phyloP scores from a whole-genome alignment of 2,329 filamentous ascomycete species.

The Lachnellula cervina region DNA sequence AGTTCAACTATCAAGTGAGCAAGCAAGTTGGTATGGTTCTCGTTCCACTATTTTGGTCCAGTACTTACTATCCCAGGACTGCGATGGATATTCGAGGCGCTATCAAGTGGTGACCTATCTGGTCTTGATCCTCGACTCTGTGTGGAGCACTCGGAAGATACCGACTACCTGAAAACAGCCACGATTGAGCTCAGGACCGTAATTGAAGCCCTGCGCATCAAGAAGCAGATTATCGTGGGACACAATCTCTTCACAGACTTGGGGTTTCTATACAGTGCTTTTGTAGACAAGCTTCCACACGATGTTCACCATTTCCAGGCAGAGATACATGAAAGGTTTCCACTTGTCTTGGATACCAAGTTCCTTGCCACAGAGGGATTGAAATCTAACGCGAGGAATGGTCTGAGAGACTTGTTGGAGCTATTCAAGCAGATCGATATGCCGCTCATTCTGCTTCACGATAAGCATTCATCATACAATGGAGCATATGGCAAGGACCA shows the following conservation, averaged over 20 bases:
- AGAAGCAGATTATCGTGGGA: slow-evolving; percentile 46
- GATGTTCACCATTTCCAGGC: slow-evolving; percentile 48
- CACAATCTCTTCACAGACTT: slow-evolving; percentile 64
- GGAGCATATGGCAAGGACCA: slow-evolving; percentile 35
- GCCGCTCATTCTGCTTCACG: slow-evolving; percentile 36
- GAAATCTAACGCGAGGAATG: slow-evolving; percentile 37
- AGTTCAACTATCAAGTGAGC: slow-evolving; percentile 16
- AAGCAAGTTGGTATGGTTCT: slow-evolving; percentile 24
- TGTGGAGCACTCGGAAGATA: slow-evolving; percentile 34
- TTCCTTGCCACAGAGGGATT: slow-evolving; percentile 43
- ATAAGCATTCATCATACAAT: slow-evolving; percentile 27
- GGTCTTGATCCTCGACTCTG: slow-evolving; percentile 34
- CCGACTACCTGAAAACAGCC: slow-evolving; percentile 31
- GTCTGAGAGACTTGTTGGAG: slow-evolving; percentile 44
- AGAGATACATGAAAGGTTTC: slow-evolving; percentile 43
- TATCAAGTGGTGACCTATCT: slow-evolving; percentile 27
- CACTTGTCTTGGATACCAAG: slow-evolving; percentile 55
- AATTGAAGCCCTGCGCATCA: slow-evolving; percentile 23
- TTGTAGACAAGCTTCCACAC: slow-evolving; percentile 52
- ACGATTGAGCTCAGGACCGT: slow-evolving; percentile 32
- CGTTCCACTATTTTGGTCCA: not conserved
- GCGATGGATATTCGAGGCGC: slow-evolving; percentile 31
- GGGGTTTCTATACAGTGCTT: slow-evolving; percentile 58
- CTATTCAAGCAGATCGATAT: slow-evolving; percentile 36
- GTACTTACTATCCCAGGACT: slow-evolving; percentile 22